These are phyloP conservation scores for Scheffersomyces stambukii DNA, from an alignment of 1,139 yeast genomes.

Conservation along the genomic window DNA sequence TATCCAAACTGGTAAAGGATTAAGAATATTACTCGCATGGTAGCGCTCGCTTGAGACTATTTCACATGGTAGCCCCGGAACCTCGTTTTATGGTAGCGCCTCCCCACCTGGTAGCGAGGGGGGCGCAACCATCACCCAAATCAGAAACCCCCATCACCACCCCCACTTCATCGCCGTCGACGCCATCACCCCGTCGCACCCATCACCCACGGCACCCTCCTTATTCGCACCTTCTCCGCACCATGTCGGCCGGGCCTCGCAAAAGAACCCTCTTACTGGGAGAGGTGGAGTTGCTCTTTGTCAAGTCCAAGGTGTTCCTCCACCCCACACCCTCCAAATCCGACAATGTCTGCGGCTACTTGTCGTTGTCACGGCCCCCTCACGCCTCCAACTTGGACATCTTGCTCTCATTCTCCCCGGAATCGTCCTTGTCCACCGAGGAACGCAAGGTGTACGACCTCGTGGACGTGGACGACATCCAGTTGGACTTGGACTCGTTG, in stretches of 20 bases:
- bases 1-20: too few species aligned
- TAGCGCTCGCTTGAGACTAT: too few species aligned
- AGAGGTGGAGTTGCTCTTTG: conserved; percentile 45
- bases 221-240: too few species aligned
- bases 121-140: neutral
- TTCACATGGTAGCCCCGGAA: too few species aligned
- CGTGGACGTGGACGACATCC: conserved; percentile 45
- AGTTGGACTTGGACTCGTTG: conserved; percentile 19
- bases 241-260: too few species aligned
- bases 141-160: neutral
- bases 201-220: too few species aligned
- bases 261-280: conserved; percentile 9
- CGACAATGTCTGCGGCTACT: conserved; percentile 77
- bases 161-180: neutral
- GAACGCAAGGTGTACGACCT: conserved; percentile 48
- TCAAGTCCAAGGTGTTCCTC: conserved; percentile 68
- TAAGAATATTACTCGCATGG: too few species aligned
- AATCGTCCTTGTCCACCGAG: conserved; percentile 42
- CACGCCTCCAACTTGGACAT: conserved; percentile 55
- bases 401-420: conserved; percentile 75
- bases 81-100: too few species aligned
- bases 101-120: too few species aligned
- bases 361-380: conserved; percentile 58
- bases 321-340: conserved; percentile 73
- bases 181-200: too few species aligned